Evolutionary conservation across 805 yeast genomes (phyloP).

Genomic region (Kodamaea kaohsiungensis): DNA sequence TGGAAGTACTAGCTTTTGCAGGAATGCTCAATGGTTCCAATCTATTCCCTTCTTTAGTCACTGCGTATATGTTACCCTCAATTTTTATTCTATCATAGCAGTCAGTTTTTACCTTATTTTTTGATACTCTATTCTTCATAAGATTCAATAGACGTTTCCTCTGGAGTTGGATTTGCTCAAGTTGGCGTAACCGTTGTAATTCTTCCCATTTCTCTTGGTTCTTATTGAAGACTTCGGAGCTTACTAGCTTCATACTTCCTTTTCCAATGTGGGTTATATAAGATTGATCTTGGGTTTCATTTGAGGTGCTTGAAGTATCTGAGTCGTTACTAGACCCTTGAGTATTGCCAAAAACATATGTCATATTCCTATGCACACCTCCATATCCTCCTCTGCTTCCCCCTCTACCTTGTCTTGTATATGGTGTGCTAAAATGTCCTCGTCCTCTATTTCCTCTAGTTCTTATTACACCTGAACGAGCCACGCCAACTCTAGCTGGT

Average conservation of each 20-base stretch:
- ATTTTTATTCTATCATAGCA: constrained; percentile 47
- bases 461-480: background rate
- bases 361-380: background rate
- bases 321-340: background rate
- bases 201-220: constrained; percentile 20
- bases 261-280: constrained; percentile 31
- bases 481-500: background rate
- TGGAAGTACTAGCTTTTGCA: constrained; percentile 10
- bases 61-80: constrained; percentile 45
- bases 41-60: constrained; percentile 38
- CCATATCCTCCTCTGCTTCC: background rate
- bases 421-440: background rate
- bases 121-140: constrained; percentile 15
- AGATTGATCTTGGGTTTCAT: constrained; percentile 4
- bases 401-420: background rate
- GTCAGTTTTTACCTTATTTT: constrained; percentile 39
- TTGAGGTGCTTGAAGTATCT: background rate
- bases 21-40: constrained; percentile 39
- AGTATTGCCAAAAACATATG: background rate
- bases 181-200: constrained; percentile 16
- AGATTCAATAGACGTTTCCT: constrained; percentile 16
- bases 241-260: constrained; percentile 42
- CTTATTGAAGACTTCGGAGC: constrained; percentile 33
- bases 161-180: constrained; percentile 15
- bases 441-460: background rate